Base-by-base conservation (phyloP, 371 early-diverging fungal species). In the Mortierella sp. region DNA sequence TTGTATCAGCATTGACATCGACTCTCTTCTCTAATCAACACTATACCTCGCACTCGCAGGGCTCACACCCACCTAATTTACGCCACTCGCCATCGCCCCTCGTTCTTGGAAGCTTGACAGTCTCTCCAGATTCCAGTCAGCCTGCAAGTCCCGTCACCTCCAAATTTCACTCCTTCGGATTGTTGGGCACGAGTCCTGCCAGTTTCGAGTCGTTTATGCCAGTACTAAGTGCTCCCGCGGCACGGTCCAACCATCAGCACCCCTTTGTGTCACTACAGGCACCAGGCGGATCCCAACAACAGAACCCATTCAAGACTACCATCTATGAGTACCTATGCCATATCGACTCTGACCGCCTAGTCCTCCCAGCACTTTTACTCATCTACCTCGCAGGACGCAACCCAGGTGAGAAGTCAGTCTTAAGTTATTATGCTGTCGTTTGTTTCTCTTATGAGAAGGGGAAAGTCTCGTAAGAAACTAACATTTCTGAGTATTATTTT, bases 331-430 rank as follows among this genome's bases (percentile, higher is more conserved):
- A 78, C 45, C 34, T 86, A 29, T 72, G 65, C 14, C 75, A 72
- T 10, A 66, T 74, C 3, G 75, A 81, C 44, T 69, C 64, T 52
- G 77, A 86, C 29, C 73, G 71, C 6, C 63, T 79, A 14, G 75
- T 85, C 13, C 53, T 85, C 13, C 86, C 86, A 29, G 80, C 78
- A 19, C 55, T 86, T 31, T 52, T 72, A 13, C 69, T 86, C 10
- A 44, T 86, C 13, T 86, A 86, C 55, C 80, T 86, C 26, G 61
- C 80, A 41, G 85, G 86, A 26, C 74, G 76, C 29, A 86, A 86
- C 63, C 61, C 80, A 52, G 86, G 79, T 74, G 45, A 44, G 66
- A 39, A 24, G 4, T 14, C 2, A 7, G n/a, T 19, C 22, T n/a
- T 52, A 16, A 14, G 13, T 13, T 43, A 24, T 26, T 64, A 26